Conservation (phyloP, 2,329 filamentous ascomycete species). For the Trichoderma sp. region DNA sequence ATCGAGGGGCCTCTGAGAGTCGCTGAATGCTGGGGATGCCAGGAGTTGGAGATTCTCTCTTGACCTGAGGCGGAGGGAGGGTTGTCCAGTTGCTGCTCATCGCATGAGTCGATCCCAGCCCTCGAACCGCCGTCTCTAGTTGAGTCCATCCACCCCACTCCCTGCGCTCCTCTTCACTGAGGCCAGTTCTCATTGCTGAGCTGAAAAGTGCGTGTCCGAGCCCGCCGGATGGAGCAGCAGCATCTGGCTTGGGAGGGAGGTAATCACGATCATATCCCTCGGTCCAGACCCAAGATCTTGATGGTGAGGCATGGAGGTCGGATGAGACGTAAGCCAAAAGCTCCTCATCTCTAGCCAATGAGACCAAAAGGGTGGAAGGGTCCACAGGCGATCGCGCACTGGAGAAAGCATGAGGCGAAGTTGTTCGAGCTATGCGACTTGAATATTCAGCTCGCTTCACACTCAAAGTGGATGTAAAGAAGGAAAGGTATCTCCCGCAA, state of each 20-base stretch:
- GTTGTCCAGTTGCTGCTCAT: slow-evolving; percentile 28
- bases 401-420: slow-evolving; percentile 33
- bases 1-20: slow-evolving; percentile 32
- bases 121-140: slow-evolving; percentile 53
- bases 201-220: slow-evolving; percentile 42
- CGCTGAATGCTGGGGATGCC: slow-evolving; percentile 30
- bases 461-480: slow-evolving; percentile 70
- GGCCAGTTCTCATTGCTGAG: slow-evolving; percentile 47
- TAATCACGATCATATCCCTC: slow-evolving; percentile 52
- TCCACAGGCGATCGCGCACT: slow-evolving; percentile 32
- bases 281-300: slow-evolving; percentile 80
- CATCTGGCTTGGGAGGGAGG: slow-evolving; percentile 25
- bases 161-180: slow-evolving; percentile 55
- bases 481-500: slow-evolving; percentile 77
- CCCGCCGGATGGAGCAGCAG: slow-evolving; percentile 24
- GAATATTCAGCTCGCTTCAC: slow-evolving; percentile 50
- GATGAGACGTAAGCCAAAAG: slow-evolving; percentile 81
- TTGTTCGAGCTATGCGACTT: slow-evolving; percentile 36
- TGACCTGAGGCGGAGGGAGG: slow-evolving; percentile 35
- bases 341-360: slow-evolving; percentile 68
- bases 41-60: slow-evolving; percentile 32
- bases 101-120: slow-evolving; percentile 29
- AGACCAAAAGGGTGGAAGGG: slow-evolving; percentile 32
- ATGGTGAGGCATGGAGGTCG: slow-evolving; percentile 77
- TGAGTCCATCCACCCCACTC: slow-evolving; percentile 82